phyloP scores from a whole-genome alignment of 345 rosid species.

The Lepidium didymum region DNA sequence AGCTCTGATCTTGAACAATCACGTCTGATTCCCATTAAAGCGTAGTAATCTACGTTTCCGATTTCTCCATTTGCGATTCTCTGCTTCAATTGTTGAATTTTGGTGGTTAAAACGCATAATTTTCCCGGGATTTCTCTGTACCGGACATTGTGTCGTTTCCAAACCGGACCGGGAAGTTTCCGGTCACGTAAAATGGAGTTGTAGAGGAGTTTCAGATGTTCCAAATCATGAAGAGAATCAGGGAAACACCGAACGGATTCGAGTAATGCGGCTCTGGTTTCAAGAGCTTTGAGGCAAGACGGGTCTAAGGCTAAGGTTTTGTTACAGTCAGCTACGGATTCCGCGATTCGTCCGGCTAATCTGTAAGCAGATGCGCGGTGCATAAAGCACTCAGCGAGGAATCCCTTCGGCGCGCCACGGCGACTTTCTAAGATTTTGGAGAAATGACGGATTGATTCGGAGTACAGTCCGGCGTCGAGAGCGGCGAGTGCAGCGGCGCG shows the following conservation, averaged over 20 bases:
- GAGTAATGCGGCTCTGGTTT: conserved; percentile 71
- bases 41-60: conserved; percentile 79
- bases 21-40: conserved; percentile 70
- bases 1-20: conserved; percentile 93
- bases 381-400: conserved; percentile 83
- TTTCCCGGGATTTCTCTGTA: conserved; percentile 90
- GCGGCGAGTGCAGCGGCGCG: conserved; percentile 92
- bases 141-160: conserved; percentile 87
- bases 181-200: conserved; percentile 87
- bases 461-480: conserved; percentile 72
- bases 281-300: conserved; percentile 74
- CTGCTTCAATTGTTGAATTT: conserved; percentile 58
- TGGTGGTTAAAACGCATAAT: conserved; percentile 59
- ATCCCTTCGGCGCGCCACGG: conserved; percentile 81
- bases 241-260: conserved; percentile 86
- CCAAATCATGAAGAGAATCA: conserved; percentile 86
- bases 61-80: conserved; percentile 77
- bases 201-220: conserved; percentile 80
- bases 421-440: conserved; percentile 86
- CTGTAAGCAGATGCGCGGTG: conserved; percentile 80
- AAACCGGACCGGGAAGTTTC: conserved; percentile 94
- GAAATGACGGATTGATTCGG: conserved; percentile 95
- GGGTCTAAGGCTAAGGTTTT: conserved; percentile 80
- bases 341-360: conserved; percentile 73
- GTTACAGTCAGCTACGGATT: conserved; percentile 88